Evolutionary conservation across 208 protist species (phyloP), one percentile per base, ranked within the genome.

Genomic region (Wallacemonas sp.): DNA sequence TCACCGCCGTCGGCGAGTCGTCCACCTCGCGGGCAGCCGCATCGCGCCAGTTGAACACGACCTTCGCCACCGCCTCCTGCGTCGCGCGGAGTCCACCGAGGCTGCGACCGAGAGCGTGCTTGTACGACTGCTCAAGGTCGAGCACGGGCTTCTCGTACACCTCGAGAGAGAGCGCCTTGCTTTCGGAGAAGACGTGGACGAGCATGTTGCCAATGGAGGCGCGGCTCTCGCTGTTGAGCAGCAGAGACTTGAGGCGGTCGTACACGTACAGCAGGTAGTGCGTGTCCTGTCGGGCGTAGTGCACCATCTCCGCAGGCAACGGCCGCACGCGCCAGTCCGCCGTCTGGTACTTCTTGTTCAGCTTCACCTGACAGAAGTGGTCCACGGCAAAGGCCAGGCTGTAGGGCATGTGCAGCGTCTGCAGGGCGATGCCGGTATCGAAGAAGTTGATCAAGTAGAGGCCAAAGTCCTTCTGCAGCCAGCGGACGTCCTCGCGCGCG

Each of bases 381-480:
- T 98, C 87, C 1, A 99, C 81, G 1, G 98, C 87, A 63, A 98
- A 98, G 31, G 97, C 94, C 5, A 99, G 82, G 29, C 94, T 92
- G 69, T 92, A 79, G 0, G 83, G 86, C 59, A 94, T 96, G 59
- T 96, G 89, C 3, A 99, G 81, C 22, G 92, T 84, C 59, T 98
- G 87, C n/a, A 96, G 76, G 0, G 98, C 98, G 57, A 99, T 90
- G 16, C 97, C 96, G 0, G 98, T 99, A 82, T 99, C 98, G 70
- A 99, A 99, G 69, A 99, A 89, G 76, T 99, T 99, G 31, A 99
- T 93, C 50, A 99, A 41, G 74, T 99, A 99, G 11, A 99, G 68
- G 5, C 94, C 92, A 79, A 99, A 99, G 77, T 99, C 98, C 26
- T 98, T 89, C 81, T 99, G 98, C 10, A 99, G 81, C 98, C 98